Base-by-base conservation (phyloP, 306 rosid species). In the Amphicarpaea edgeworthii region DNA sequence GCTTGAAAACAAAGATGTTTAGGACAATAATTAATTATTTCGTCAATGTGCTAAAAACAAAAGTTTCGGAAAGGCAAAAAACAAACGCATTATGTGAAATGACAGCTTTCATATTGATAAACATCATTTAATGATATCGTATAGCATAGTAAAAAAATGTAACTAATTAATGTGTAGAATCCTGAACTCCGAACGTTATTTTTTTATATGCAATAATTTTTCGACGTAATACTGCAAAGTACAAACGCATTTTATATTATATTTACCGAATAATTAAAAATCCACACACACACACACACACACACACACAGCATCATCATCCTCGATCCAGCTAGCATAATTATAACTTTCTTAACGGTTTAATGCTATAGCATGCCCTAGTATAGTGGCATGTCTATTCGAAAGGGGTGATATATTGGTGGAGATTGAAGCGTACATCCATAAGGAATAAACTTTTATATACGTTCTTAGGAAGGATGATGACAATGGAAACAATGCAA, bases 381-480 rank as follows among this genome's bases (percentile, higher is more conserved):
- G 75, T 80, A n/a, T n/a, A 23, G 67, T 80, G 69, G 62, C 57
- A 46, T 80, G 81, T 68, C 77, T 75, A 73, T 43, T 70, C 75
- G 32, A 86, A 49, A 11, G 81, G 54, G 54, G 28, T 77, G 46
- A 41, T 38, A 57, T 43, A n/a, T 32, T 81, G 41, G 81, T 80
- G 87, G 62, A 83, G 42, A 80, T 46, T 81, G 54, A 62, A 84
- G 54, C 60, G 66, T 80, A 65, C 84, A 74, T 68, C 81, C 57
- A 61, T 46, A 62, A 82, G 38, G 78, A 79, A 84, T 70, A 73
- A 60, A 63, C 46, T 43, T 45, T 42, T 55, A 68, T 55, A 68
- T 57, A 71, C 66, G 12, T 82, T 83, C 81, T 51, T 72, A 38
- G 11, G 53, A 82, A 81, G 76, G 81, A 80, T 79, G 83, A 83